phyloP scores from a whole-genome alignment of 2,329 filamentous ascomycete genomes.

The Sporothrix brunneoviolacea region DNA sequence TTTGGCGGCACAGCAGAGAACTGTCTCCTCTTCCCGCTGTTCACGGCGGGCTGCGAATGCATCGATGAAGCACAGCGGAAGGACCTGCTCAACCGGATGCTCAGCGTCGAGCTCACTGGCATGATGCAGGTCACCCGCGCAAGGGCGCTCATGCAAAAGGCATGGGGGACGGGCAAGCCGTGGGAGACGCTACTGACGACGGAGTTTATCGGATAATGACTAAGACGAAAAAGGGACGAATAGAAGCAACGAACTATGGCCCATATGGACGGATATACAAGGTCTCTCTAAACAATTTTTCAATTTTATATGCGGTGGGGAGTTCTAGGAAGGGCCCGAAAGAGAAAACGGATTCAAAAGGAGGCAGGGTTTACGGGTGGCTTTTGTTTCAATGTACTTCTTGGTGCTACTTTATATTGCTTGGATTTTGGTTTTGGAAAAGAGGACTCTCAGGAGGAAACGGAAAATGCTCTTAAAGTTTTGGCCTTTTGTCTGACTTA shows the following conservation, averaged over 20 bases:
- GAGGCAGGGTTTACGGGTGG: not conserved
- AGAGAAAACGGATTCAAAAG: not conserved
- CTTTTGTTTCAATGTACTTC: not conserved
- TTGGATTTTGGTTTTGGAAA: too few relatives aligned
- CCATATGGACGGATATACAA: too few relatives aligned
- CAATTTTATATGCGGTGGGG: not conserved
- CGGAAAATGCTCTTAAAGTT: too few relatives aligned
- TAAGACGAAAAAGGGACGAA: too few relatives aligned
- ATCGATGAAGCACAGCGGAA: constrained; percentile 46
- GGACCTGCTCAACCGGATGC: constrained; percentile 59
- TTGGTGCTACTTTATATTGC: not conserved
- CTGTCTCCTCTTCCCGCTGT: constrained; percentile 73
- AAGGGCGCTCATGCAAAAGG: constrained; percentile 57
- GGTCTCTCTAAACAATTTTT: too few relatives aligned
- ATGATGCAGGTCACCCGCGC: constrained; percentile 68
- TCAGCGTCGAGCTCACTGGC: constrained; percentile 62
- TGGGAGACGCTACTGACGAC: constrained; percentile 63
- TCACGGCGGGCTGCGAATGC: constrained; percentile 74
- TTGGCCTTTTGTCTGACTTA: too few relatives aligned
- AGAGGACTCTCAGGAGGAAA: too few relatives aligned
- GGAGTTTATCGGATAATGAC: constrained; percentile 63
- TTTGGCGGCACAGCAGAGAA: constrained; percentile 65
- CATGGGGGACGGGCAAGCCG: constrained; percentile 60
- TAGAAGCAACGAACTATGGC: too few relatives aligned
- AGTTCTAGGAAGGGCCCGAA: not conserved